These are phyloP conservation scores for Myriangium duriaei DNA, from an alignment of 2,329 filamentous ascomycete genomes.

Conservation along the genomic window DNA sequence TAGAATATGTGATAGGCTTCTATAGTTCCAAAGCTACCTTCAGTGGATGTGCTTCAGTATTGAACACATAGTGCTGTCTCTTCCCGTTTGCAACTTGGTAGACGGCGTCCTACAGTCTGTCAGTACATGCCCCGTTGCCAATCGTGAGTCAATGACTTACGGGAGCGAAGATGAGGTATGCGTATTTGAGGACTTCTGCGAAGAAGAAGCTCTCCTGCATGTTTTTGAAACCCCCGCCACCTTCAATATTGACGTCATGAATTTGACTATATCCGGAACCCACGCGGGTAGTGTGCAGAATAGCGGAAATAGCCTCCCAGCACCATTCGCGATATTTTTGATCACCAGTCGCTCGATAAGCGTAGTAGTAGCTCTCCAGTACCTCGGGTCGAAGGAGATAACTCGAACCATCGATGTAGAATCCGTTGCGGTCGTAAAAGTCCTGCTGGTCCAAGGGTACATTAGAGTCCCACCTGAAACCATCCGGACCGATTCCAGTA, in stretches of 20 bases:
- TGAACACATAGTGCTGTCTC: constrained; percentile 46
- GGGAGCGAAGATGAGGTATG: constrained; percentile 53
- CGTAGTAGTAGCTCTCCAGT: constrained; percentile 76
- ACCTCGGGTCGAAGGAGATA: constrained; percentile 68
- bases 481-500: constrained; percentile 66
- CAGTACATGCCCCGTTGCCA: constrained; percentile 9
- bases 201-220: constrained; percentile 83
- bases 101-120: constrained; percentile 35
- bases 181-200: constrained; percentile 78
- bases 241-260: constrained; percentile 48
- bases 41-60: constrained; percentile 53
- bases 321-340: constrained; percentile 70
- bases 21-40: constrained; percentile 23
- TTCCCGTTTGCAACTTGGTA: constrained; percentile 43
- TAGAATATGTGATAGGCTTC: too few species aligned
- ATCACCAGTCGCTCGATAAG: constrained; percentile 67
- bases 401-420: constrained; percentile 48
- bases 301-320: constrained; percentile 62
- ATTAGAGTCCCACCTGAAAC: constrained; percentile 29
- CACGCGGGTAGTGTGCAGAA: constrained; percentile 51
- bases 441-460: constrained; percentile 26
- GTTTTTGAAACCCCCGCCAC: constrained; percentile 51
- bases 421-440: constrained; percentile 56
- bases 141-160: constrained; percentile 6
- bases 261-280: constrained; percentile 57